Evolutionary conservation across 768 basidiomycete species (phyloP).

Genomic region (Lepiota venenata): DNA sequence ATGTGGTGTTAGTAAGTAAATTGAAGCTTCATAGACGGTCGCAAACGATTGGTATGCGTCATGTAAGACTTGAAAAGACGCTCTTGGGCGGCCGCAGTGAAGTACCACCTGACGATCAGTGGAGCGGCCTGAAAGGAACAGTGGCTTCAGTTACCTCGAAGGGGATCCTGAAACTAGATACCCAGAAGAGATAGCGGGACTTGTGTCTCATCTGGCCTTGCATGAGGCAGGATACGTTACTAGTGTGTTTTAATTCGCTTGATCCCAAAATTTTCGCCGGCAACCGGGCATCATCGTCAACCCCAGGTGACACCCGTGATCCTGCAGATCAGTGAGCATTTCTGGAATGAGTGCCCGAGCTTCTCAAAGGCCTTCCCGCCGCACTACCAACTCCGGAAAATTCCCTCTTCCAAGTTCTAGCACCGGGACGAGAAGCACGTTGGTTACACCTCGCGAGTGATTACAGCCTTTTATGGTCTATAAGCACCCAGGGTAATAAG

Average conservation of each 20-base stretch:
- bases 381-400: too few species aligned
- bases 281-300: background rate
- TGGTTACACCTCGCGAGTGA: too few species aligned
- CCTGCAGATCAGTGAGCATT: constrained; percentile 1
- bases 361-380: constrained; percentile 1
- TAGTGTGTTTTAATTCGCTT: background rate
- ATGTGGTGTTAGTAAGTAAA: too few species aligned
- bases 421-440: too few species aligned
- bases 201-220: constrained; percentile 17
- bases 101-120: background rate
- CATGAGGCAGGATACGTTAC: constrained; percentile 15
- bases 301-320: background rate
- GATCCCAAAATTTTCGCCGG: too few species aligned
- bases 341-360: background rate
- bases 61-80: constrained; percentile 17
- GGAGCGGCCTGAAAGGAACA: background rate
- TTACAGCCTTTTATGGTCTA: too few species aligned
- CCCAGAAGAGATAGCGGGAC: constrained; percentile 11
- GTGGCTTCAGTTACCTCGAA: background rate
- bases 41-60: constrained; percentile 39
- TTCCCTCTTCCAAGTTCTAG: too few species aligned
- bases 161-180: background rate
- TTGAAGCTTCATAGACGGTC: constrained; percentile 28
- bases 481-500: too few species aligned
- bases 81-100: too few species aligned